Percentiles rank a stretch among this genome's conserved stretches.
phyloP scores from a whole-genome alignment of 257 asterid genomes.

The Solanum clarkiae region DNA sequence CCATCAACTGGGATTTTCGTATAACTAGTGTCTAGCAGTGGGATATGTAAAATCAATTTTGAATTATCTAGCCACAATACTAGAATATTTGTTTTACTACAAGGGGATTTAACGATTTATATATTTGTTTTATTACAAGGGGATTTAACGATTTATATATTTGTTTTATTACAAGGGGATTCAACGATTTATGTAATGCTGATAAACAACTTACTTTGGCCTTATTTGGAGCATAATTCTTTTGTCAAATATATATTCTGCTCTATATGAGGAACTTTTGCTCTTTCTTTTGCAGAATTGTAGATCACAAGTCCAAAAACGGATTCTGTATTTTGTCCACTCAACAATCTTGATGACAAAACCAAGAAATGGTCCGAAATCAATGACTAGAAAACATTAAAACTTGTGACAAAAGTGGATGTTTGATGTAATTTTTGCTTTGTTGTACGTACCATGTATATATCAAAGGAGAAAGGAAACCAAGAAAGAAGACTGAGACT shows the following conservation, averaged over 20 bases:
- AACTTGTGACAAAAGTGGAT: not conserved
- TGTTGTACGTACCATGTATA: not conserved
- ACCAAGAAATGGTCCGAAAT: not conserved
- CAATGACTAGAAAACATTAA: not conserved
- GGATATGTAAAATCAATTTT: not conserved
- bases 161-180: not conserved
- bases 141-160: not conserved
- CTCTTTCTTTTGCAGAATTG: not conserved
- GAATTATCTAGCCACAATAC: not conserved
- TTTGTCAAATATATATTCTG: not conserved
- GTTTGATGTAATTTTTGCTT: not conserved
- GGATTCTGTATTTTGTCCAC: not conserved
- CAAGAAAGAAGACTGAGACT: not conserved
- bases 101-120: not conserved
- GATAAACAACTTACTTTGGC: not conserved
- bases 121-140: not conserved
- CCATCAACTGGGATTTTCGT: constrained; percentile 7
- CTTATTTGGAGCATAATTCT: not conserved
- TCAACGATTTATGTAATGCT: not conserved
- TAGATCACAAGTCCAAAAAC: not conserved
- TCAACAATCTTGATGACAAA: not conserved
- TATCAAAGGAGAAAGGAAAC: not conserved
- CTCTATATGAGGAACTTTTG: not conserved
- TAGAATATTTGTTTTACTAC: not conserved
- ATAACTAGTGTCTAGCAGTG: not conserved